phyloP scores from a whole-genome alignment of 2,329 filamentous ascomycete genomes.

The Metarhizium anisopliae region DNA sequence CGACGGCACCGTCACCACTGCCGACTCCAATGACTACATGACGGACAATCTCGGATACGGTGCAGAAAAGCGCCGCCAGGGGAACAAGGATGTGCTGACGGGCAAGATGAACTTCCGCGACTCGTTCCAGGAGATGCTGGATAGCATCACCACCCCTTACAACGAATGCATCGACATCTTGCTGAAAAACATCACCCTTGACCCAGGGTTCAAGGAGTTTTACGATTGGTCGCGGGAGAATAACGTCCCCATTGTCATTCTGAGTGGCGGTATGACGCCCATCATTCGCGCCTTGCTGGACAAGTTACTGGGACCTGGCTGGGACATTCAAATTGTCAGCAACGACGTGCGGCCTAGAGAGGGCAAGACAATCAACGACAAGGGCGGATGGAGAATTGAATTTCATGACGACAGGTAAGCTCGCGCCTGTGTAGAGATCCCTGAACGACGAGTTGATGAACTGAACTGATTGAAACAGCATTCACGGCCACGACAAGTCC shows the following conservation, averaged over 20 bases:
- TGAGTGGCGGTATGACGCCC: slow-evolving; percentile 88
- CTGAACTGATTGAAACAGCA: slow-evolving; percentile 31
- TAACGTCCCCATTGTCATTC: slow-evolving; percentile 85
- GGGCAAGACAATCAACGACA: slow-evolving; percentile 66
- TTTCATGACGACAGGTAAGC: slow-evolving; percentile 76
- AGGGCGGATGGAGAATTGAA: slow-evolving; percentile 77
- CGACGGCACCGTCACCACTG: slow-evolving; percentile 83
- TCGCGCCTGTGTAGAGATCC: neutral
- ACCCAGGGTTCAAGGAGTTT: slow-evolving; percentile 82
- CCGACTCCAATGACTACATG: slow-evolving; percentile 60
- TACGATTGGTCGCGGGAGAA: slow-evolving; percentile 72
- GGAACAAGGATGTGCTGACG: slow-evolving; percentile 69
- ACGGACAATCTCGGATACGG: slow-evolving; percentile 92
- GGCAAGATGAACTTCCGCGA: slow-evolving; percentile 69
- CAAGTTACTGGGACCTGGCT: slow-evolving; percentile 67
- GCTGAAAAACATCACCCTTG: slow-evolving; percentile 74
- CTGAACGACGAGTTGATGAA: neutral
- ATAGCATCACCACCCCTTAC: slow-evolving; percentile 73
- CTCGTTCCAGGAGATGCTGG: slow-evolving; percentile 85
- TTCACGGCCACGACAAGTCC: slow-evolving; percentile 96
- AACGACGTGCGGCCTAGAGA: slow-evolving; percentile 63
- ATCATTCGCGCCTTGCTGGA: slow-evolving; percentile 79
- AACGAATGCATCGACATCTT: slow-evolving; percentile 73
- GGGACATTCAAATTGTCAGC: slow-evolving; percentile 82
- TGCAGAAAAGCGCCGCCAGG: slow-evolving; percentile 54